Conservation (phyloP, 202 grass and related monocot genomes). For the Digitaria exilis region DNA sequence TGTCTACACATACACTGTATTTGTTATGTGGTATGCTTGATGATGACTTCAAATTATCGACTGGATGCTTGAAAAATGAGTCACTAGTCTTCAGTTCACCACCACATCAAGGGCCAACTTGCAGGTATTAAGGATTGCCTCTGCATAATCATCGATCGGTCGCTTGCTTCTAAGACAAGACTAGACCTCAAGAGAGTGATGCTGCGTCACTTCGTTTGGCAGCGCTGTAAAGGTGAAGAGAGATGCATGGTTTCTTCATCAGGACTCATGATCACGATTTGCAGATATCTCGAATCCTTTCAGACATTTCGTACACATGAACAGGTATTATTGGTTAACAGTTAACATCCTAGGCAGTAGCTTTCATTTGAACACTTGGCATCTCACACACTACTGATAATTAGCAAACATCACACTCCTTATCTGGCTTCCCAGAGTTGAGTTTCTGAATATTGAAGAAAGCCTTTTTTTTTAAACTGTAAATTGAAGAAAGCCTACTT, state of each 20-base stretch:
- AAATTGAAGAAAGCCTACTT: too few relatives aligned
- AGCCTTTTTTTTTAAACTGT: too few relatives aligned
- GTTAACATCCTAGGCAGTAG: background rate
- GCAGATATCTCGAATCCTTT: background rate
- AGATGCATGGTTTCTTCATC: background rate
- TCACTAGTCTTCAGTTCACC: too few relatives aligned
- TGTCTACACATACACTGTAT: too few relatives aligned
- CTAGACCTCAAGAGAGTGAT: background rate
- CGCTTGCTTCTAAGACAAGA: slow-evolving; percentile 22
- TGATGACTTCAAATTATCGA: too few relatives aligned
- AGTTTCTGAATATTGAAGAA: background rate
- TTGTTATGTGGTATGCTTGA: too few relatives aligned
- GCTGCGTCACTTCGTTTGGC: background rate
- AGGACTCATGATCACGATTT: background rate
- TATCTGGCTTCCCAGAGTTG: background rate
- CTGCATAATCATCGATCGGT: background rate
- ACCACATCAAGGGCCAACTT: too few relatives aligned
- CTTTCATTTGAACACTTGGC: background rate
- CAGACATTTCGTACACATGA: background rate
- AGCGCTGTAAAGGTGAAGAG: background rate
- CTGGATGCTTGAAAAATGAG: too few relatives aligned
- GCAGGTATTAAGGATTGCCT: too few relatives aligned
- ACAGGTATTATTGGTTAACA: background rate
- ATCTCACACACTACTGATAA: background rate
- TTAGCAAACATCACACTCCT: background rate